phyloP scores from a whole-genome alignment of 2,329 filamentous ascomycete genomes.

The Pseudogymnoascus sp. region DNA sequence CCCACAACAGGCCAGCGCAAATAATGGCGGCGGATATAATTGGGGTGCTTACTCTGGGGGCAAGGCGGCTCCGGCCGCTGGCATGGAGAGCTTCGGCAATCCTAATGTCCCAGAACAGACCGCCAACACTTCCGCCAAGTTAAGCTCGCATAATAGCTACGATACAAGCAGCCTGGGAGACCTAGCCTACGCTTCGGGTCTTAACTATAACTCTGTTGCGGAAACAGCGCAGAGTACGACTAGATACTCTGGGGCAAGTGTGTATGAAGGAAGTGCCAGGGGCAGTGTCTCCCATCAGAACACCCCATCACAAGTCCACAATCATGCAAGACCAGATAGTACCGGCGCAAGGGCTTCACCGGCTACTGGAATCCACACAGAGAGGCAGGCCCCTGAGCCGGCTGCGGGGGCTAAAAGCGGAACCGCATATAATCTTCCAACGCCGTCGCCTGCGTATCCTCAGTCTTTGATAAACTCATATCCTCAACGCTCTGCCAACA shows the following conservation, averaged over 20 bases:
- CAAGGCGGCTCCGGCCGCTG: background rate
- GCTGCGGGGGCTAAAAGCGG: background rate
- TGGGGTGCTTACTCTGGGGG: background rate
- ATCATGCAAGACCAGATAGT: background rate
- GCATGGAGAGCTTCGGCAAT: background rate
- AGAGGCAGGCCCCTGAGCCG: background rate
- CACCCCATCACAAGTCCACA: background rate
- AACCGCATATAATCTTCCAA: background rate
- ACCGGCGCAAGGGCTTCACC: background rate
- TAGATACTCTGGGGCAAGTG: background rate
- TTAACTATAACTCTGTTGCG: background rate
- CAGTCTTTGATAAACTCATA: slow-evolving; percentile 1
- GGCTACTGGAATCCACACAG: background rate
- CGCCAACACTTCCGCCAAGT: background rate
- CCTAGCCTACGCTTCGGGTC: slow-evolving; percentile 7
- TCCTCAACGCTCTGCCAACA: background rate
- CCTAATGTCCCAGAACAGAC: background rate
- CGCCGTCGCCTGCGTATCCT: background rate
- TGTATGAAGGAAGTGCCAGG: background rate
- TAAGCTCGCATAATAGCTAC: background rate
- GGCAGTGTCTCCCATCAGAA: background rate
- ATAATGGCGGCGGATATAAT: background rate
- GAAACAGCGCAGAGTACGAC: background rate
- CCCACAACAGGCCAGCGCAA: background rate
- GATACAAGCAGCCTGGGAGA: slow-evolving; percentile 10